phyloP scores from a whole-genome alignment of 352 stramenopile species.

The Pythium diclinum region DNA sequence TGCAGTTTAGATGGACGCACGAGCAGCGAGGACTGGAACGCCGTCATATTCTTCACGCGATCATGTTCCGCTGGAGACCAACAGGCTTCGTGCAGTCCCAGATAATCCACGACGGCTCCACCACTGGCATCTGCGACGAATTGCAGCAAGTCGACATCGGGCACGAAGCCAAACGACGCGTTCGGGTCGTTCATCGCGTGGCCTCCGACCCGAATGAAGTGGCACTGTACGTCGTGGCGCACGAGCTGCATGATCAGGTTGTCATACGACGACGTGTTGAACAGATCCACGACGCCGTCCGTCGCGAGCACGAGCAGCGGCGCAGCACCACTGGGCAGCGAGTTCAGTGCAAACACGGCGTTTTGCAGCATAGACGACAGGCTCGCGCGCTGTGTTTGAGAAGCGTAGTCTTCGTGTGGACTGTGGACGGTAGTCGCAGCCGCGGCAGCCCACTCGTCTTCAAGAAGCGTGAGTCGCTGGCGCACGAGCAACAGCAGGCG shows the following conservation, averaged over 20 bases:
- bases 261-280: constrained; percentile 78
- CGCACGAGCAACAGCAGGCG: constrained; percentile 66
- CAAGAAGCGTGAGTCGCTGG: constrained; percentile 72
- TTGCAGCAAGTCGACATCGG: constrained; percentile 71
- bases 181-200: constrained; percentile 46
- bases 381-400: constrained; percentile 29
- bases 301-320: constrained; percentile 83
- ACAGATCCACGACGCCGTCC: constrained; percentile 81
- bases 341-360: constrained; percentile 83
- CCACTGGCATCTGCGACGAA: constrained; percentile 74
- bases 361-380: constrained; percentile 85
- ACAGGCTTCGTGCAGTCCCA: constrained; percentile 49
- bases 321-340: constrained; percentile 65
- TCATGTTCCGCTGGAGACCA: background rate
- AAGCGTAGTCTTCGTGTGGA: constrained; percentile 16
- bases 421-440: constrained; percentile 20
- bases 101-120: constrained; percentile 66
- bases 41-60: constrained; percentile 43
- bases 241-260: constrained; percentile 87
- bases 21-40: constrained; percentile 57
- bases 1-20: constrained; percentile 67
- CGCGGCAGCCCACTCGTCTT: constrained; percentile 67
- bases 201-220: constrained; percentile 75
- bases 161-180: constrained; percentile 82
- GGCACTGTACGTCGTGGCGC: constrained; percentile 82